Evolutionary conservation across 2,329 filamentous ascomycete genomes (phyloP), one percentile per base, ranked within the genome.

Genomic region (Sarocladiaceae sp.): DNA sequence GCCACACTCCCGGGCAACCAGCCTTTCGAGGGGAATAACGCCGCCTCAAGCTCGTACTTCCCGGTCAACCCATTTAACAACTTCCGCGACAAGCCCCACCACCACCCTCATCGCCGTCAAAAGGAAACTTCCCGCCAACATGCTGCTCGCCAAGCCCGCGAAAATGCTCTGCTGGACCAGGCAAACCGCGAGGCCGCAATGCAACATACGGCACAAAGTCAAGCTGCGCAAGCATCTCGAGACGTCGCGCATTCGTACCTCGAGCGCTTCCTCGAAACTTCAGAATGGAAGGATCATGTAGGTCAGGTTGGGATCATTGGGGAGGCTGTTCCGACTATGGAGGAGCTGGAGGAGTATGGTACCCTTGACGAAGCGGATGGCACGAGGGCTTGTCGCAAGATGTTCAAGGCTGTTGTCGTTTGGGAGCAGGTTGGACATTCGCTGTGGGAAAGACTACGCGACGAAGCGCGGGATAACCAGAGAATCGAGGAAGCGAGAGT

Each of bases 331-430:
- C 67, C 67, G 13, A 61, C 63, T 50, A 63, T 69, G 55, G 57
- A 64, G 25, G 64, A 67, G 55, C 63, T 70, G 26, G 60, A 64
- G 44, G 57, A 61, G 7, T 70, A 62, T 39, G 66, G 66, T 26
- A 50, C 55, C 20, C 59, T 70, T 37, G 59, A 64, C 52, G 64
- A 68, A 52, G 61, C 61, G 35, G 62, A 68, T 36, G 67, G 67
- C 52, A 70, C 67, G 3, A 61, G 62, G 33, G 65, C 64, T 35
- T 70, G 67, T 55, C 61, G 67, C 29, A 62, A 63, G 13, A 59
- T 70, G 4, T 70, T 70, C 63, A 70, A 67, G 55, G 67, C 67
- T 23, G 63, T 64, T 11, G 67, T 70, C 35, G 64, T 70, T 31
- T 70, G 67, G 67, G 67, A 70, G 52, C 63, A 69, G 35, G 60